Conservation (phyloP, 108 stramenopile species). For the Thalassiosira profunda region DNA sequence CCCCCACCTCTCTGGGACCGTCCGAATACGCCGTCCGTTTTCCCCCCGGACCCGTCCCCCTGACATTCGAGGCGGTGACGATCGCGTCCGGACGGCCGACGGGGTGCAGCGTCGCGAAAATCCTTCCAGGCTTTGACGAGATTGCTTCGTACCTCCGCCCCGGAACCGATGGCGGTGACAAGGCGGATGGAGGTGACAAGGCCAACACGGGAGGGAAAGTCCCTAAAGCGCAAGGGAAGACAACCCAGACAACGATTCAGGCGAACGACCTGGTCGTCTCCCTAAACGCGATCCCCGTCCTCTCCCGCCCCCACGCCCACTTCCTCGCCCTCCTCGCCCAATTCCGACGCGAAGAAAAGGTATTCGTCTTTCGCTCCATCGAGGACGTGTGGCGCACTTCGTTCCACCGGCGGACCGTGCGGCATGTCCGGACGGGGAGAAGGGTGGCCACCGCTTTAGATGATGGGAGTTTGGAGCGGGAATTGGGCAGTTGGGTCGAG, state of each 20-base stretch:
- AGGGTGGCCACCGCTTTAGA: conserved; percentile 28
- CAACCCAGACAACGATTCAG: conserved; percentile 17
- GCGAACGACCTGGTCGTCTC: conserved; percentile 42
- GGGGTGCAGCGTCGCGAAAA: conserved; percentile 34
- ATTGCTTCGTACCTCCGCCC: not conserved
- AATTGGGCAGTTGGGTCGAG: conserved; percentile 34
- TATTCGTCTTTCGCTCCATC: conserved; percentile 29
- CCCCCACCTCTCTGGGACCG: conserved; percentile 15
- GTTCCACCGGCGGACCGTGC: conserved; percentile 23
- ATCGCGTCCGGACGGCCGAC: conserved; percentile 10
- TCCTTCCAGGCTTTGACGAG: conserved; percentile 24
- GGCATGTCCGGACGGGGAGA: conserved; percentile 25
- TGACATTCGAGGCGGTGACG: conserved; percentile 36
- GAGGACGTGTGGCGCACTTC: conserved; percentile 39
- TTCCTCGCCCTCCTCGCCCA: conserved; percentile 19
- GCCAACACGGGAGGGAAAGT: not conserved
- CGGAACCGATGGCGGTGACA: not conserved
- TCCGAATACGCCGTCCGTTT: conserved; percentile 42
- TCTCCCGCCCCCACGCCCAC: conserved; percentile 25
- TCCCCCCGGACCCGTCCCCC: conserved; percentile 34
- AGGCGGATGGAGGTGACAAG: not conserved
- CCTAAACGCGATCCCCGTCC: conserved; percentile 37
- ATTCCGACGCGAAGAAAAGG: conserved; percentile 8
- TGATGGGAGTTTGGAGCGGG: conserved; percentile 14
- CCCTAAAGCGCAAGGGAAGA: too few species aligned